Conservation (phyloP, 2,329 filamentous ascomycete species). For the Ampelomyces quisqualis region DNA sequence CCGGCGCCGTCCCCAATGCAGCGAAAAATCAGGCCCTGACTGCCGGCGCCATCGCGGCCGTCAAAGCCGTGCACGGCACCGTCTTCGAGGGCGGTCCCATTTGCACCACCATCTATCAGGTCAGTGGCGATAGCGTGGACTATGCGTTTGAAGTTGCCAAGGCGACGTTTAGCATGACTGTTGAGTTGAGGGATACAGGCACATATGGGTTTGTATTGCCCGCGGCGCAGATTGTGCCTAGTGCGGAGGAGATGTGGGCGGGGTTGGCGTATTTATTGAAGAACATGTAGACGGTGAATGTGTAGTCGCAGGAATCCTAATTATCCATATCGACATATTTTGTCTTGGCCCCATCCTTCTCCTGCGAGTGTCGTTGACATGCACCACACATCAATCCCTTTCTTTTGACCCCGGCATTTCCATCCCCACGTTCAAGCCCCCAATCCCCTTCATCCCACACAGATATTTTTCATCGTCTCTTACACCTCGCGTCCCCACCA, state of each 20-base stretch:
- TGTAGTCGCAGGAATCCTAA: neutral
- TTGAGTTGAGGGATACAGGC: constrained; percentile 54
- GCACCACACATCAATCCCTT: neutral
- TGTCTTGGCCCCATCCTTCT: too few species aligned
- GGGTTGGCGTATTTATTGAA: constrained; percentile 40
- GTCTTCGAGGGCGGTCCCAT: constrained; percentile 50
- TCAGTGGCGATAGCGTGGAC: constrained; percentile 50
- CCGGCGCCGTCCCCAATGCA: constrained; percentile 49
- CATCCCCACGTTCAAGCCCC: too few species aligned
- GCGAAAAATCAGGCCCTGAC: constrained; percentile 54
- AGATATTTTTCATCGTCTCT: neutral
- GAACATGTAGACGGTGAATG: constrained; percentile 25
- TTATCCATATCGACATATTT: neutral
- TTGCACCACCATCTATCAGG: constrained; percentile 63
- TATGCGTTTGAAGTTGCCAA: constrained; percentile 48
- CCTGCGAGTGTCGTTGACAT: too few species aligned
- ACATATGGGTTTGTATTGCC: constrained; percentile 54
- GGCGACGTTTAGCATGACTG: constrained; percentile 50
- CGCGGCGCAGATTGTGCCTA: constrained; percentile 51
- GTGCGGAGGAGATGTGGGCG: constrained; percentile 51
- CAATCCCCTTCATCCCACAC: neutral
- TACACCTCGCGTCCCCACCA: neutral
- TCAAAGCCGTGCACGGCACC: constrained; percentile 57
- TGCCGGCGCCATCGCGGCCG: constrained; percentile 52
- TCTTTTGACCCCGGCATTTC: too few species aligned